Evolutionary conservation across 805 yeast genomes (phyloP).

Genomic region (Saturnispora gosingensis): DNA sequence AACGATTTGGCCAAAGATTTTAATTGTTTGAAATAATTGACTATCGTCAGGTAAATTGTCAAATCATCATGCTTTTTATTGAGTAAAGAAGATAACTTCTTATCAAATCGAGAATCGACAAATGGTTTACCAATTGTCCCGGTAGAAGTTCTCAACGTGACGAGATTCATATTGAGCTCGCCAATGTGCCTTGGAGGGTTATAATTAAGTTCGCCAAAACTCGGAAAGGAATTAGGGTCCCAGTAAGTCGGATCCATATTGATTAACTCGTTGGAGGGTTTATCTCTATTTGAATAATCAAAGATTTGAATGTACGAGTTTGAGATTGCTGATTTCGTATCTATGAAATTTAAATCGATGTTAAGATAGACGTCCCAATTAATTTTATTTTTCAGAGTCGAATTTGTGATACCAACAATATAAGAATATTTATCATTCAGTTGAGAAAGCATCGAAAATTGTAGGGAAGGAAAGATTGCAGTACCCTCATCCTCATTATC

Average conservation of each 20-base stretch:
- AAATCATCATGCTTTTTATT: conserved; percentile 24
- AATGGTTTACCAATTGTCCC: conserved; percentile 8
- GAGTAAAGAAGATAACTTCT: conserved; percentile 14
- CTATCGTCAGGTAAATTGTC: conserved; percentile 19
- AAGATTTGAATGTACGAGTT: not conserved
- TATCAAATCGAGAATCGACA: conserved; percentile 18
- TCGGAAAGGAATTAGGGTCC: conserved; percentile 15
- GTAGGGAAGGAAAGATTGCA: conserved; percentile 14
- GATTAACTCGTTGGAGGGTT: not conserved
- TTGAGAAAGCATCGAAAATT: not conserved
- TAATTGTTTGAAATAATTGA: conserved; percentile 19
- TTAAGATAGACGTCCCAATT: conserved; percentile 56
- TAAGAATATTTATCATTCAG: conserved; percentile 18
- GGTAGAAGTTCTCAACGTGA: not conserved
- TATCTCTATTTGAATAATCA: not conserved
- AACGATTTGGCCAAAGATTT: conserved; percentile 20
- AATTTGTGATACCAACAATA: conserved; percentile 62
- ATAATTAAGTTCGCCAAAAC: not conserved
- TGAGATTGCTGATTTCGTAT: conserved; percentile 2
- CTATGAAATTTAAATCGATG: conserved; percentile 41
- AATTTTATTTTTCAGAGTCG: conserved; percentile 46
- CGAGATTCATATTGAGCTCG: not conserved
- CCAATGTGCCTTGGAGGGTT: not conserved
- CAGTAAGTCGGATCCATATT: conserved; percentile 4
- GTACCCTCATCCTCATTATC: not conserved